Evolutionary conservation across 768 basidiomycete species (phyloP).

Genomic region (Suillus tomentosus): DNA sequence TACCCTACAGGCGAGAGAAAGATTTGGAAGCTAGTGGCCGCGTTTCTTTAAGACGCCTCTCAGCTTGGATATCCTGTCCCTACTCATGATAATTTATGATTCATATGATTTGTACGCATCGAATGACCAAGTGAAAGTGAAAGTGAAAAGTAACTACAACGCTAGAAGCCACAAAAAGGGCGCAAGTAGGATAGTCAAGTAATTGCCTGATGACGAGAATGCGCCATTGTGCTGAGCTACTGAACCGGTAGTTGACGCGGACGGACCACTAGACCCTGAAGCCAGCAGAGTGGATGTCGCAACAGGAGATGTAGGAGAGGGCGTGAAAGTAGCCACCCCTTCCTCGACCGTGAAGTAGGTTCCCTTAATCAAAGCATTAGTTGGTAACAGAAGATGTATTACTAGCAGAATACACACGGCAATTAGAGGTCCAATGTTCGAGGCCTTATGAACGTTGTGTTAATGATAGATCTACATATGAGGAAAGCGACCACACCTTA

Average conservation of each 20-base stretch:
- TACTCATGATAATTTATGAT: conserved; percentile 8
- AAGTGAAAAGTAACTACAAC: not conserved
- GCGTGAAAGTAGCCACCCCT: conserved; percentile 55
- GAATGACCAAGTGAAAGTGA: conserved; percentile 4
- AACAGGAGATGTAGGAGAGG: conserved; percentile 47
- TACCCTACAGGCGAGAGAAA: conserved; percentile 37
- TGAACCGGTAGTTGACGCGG: conserved; percentile 13
- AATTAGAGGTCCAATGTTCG: conserved; percentile 58
- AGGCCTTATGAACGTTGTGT: conserved; percentile 36
- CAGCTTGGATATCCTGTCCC: conserved; percentile 7
- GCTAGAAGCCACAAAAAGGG: not conserved
- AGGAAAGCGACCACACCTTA: conserved; percentile 36
- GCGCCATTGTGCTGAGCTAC: not conserved
- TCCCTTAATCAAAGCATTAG: conserved; percentile 39
- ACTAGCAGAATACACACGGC: conserved; percentile 44
- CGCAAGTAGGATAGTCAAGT: conserved; percentile 1
- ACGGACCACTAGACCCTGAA: conserved; percentile 15
- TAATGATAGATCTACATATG: not conserved
- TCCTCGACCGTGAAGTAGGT: conserved; percentile 76
- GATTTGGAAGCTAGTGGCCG: conserved; percentile 31
- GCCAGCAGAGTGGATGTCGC: conserved; percentile 31
- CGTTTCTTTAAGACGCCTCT: not conserved
- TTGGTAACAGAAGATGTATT: conserved; percentile 10
- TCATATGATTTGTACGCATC: conserved; percentile 6
- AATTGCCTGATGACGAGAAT: conserved; percentile 9